Base-by-base conservation (phyloP, 768 basidiomycete genomes). In the Suillus discolor region DNA sequence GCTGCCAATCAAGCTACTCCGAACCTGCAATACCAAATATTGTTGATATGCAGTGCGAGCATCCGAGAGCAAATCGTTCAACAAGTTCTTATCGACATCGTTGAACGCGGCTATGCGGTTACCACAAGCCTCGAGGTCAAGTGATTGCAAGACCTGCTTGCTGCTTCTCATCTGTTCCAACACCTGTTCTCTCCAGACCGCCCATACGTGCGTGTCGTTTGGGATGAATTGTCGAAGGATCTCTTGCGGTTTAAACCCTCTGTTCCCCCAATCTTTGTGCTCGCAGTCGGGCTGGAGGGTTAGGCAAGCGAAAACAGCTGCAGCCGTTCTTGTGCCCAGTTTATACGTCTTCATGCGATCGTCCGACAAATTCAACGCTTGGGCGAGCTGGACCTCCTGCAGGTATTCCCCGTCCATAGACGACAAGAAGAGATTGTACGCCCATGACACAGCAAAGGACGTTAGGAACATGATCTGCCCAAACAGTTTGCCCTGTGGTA, bases 381-480 rank as follows among this genome's bases (percentile, higher is more conserved):
- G 59, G 18, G 15, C 11, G n/a, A 65, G 64, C 11, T 25, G 13
- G 2, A 63, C 42, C 64, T 45, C 61, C 18, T 65, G 64, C 18
- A 62, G 41, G 28, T 45, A 45, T 13, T 62, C 60, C 15, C 47
- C 63, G 44, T 80, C 79, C 77, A 81, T 71, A 18, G 66, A 68
- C 18, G 71, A 67, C 18, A 73, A 63, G 59, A 65, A 72, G 12
- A 65, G 62, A 53, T 73, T 73, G 65, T 73, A 71, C 6, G 53
- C 45, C 72, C 72, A 73, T 9, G 72, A 72, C 2, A 64, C 63
- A 45, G 63, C 72, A 34, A 73, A 65, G 20, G 70, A 63, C 6
- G 59, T n/a, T 20, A 73, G 62, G 64, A 73, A 73, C 67, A 73
- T 65, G 41, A 70, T 63, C 65, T 73, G 72, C 3, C 72, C 72